phyloP scores from a whole-genome alignment of 2,329 filamentous ascomycete genomes.

The Trichoderma endophyticum region DNA sequence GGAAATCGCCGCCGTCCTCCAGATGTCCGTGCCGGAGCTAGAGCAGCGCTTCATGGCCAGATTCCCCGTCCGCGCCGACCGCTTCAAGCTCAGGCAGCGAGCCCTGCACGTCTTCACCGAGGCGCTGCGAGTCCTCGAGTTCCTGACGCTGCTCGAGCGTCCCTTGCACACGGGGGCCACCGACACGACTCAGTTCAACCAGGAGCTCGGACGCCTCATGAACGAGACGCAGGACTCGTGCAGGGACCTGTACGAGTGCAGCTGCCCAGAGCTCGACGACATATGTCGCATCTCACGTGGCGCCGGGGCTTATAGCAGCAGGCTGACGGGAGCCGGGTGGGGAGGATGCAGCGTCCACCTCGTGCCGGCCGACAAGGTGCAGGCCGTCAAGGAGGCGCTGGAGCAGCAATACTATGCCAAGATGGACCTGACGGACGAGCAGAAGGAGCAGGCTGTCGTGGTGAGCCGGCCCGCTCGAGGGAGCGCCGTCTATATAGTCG shows the following conservation, averaged over 20 bases:
- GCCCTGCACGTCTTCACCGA: slow-evolving; percentile 90
- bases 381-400: slow-evolving; percentile 72
- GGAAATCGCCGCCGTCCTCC: slow-evolving; percentile 73
- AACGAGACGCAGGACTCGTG: slow-evolving; percentile 89
- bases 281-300: slow-evolving; percentile 75
- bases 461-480: slow-evolving; percentile 84
- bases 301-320: slow-evolving; percentile 78
- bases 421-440: slow-evolving; percentile 63
- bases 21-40: slow-evolving; percentile 66
- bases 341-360: slow-evolving; percentile 95
- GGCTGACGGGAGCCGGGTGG: slow-evolving; percentile 93
- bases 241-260: slow-evolving; percentile 84
- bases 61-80: slow-evolving; percentile 84
- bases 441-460: slow-evolving; percentile 75
- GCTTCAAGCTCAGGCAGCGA: slow-evolving; percentile 83
- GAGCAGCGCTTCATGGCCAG: slow-evolving; percentile 77
- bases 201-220: slow-evolving; percentile 74
- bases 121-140: slow-evolving; percentile 79
- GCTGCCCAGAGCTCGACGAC: slow-evolving; percentile 85
- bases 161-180: slow-evolving; percentile 39
- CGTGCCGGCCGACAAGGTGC: slow-evolving; percentile 78
- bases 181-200: slow-evolving; percentile 60
- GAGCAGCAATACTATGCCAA: slow-evolving; percentile 78
- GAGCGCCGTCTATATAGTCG: slow-evolving; percentile 51
- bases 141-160: slow-evolving; percentile 72